A percentile compares a stretch with the other conserved stretches of the same genome.
Conservation (phyloP, 768 basidiomycete species). For the Leucocoprinus leucothites region DNA sequence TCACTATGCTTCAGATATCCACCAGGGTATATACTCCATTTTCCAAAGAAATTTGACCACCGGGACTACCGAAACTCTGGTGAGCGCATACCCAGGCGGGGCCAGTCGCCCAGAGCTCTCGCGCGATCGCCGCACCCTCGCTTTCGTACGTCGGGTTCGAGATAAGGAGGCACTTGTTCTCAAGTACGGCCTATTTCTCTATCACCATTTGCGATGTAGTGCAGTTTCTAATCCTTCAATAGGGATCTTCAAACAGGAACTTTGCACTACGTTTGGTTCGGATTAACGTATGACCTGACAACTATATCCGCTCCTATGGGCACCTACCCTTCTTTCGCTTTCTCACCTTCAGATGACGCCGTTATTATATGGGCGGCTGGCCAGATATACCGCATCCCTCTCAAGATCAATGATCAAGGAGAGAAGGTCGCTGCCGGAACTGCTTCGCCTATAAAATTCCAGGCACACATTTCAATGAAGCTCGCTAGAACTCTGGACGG, state of each 20-base stretch:
- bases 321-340: conserved; percentile 75
- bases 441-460: conserved; percentile 54
- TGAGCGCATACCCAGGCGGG: conserved; percentile 61
- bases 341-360: conserved; percentile 55
- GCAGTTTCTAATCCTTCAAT: background rate
- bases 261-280: conserved; percentile 62
- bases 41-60: conserved; percentile 64
- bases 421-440: conserved; percentile 42
- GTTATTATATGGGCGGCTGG: conserved; percentile 76
- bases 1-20: conserved; percentile 46
- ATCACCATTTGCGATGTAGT: background rate
- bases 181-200: conserved; percentile 41
- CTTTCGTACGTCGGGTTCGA: conserved; percentile 70
- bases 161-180: conserved; percentile 73
- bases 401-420: conserved; percentile 45
- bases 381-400: conserved; percentile 61
- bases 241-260: conserved; percentile 71
- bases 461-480: conserved; percentile 58
- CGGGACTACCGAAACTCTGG: conserved; percentile 46
- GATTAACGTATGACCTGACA: conserved; percentile 65
- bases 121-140: conserved; percentile 63
- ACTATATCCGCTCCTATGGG: conserved; percentile 72
- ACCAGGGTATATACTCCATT: conserved; percentile 69
- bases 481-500: conserved; percentile 59
- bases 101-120: conserved; percentile 72